phyloP scores from a whole-genome alignment of 2,329 filamentous ascomycete species.

The Periglandula ipomoeae region DNA sequence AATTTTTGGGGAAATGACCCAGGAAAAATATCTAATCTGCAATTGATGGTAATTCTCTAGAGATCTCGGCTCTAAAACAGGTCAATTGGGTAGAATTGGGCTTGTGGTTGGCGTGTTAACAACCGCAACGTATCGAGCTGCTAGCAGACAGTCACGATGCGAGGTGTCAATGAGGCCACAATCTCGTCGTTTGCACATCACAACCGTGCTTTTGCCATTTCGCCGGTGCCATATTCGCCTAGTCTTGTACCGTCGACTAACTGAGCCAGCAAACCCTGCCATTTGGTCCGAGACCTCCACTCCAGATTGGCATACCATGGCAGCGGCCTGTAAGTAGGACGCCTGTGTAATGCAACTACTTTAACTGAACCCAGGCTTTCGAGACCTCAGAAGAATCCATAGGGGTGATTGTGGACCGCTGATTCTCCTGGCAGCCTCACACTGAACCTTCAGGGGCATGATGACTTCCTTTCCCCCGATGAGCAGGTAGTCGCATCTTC shows the following conservation, averaged over 20 bases:
- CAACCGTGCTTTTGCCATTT: slow-evolving; percentile 9
- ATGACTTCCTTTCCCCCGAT: no score
- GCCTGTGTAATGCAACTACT: neutral
- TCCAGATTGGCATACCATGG: neutral
- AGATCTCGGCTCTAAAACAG: neutral
- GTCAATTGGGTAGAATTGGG: neutral
- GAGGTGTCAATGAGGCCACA: neutral
- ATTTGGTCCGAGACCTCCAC: slow-evolving; percentile 16
- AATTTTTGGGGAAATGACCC: neutral
- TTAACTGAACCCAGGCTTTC: neutral
- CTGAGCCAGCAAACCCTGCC: neutral
- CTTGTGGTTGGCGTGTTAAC: neutral
- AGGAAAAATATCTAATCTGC: neutral
- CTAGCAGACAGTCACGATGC: neutral
- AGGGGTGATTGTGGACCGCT: no score
- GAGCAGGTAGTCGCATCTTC: no score
- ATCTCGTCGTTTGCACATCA: slow-evolving; percentile 6
- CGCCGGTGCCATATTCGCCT: slow-evolving; percentile 4
- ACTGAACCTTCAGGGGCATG: no score
- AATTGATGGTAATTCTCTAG: neutral
- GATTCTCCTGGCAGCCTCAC: neutral
- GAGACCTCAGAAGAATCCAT: neutral
- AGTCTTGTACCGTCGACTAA: neutral
- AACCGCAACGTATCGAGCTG: neutral
- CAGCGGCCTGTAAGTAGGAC: neutral